phyloP scores from a whole-genome alignment of 2,329 filamentous ascomycete species.

The Ascosphaera aggregata region DNA sequence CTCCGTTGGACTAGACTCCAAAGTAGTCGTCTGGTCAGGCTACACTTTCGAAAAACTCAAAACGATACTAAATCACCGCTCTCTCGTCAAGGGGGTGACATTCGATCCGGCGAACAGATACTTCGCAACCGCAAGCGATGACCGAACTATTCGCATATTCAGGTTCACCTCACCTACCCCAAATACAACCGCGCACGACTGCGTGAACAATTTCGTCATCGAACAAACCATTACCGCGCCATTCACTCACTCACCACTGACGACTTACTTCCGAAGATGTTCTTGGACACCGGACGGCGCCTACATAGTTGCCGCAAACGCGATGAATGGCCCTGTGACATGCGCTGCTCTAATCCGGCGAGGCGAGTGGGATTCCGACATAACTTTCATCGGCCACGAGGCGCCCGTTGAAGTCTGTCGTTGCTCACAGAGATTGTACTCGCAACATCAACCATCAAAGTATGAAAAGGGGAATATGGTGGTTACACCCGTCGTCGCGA shows the following conservation, averaged over 20 bases:
- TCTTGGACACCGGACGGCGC: constrained; percentile 97
- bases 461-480: constrained; percentile 18
- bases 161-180: constrained; percentile 77
- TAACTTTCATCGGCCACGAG: constrained; percentile 93
- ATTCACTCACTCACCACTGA: constrained; percentile 78
- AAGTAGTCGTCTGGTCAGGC: constrained; percentile 95
- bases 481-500: constrained; percentile 64
- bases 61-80: constrained; percentile 77
- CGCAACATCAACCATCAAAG: constrained; percentile 23
- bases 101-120: constrained; percentile 99
- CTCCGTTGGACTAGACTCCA: constrained; percentile 89
- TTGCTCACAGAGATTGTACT: constrained; percentile 82
- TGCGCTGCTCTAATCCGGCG: constrained; percentile 92
- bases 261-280: constrained; percentile 87
- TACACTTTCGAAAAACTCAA: constrained; percentile 97
- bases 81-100: constrained; percentile 95
- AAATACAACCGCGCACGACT: constrained; percentile 83
- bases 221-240: constrained; percentile 78
- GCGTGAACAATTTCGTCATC: constrained; percentile 87
- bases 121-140: constrained; percentile 93
- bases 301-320: constrained; percentile 90
- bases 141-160: constrained; percentile 90
- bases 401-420: constrained; percentile 92
- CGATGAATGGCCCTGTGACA: constrained; percentile 90
- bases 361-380: constrained; percentile 82